Evolutionary conservation across 2,329 filamentous ascomycete species (phyloP).

Genomic region (Pseudocercospora pini-densiflorae): DNA sequence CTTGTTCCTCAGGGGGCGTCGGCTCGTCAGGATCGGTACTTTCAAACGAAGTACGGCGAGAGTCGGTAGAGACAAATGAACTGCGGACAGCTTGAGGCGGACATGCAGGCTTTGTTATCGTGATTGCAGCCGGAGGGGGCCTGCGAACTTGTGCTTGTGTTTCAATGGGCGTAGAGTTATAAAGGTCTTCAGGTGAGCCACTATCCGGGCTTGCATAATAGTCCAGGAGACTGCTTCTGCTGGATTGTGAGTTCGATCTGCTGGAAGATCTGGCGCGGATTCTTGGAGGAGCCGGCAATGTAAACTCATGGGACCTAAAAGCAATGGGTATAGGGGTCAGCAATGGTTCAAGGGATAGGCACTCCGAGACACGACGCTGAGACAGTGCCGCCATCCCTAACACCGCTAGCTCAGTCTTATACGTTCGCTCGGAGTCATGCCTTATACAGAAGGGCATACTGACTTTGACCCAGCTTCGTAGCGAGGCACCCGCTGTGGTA

Average conservation of each 20-base stretch:
- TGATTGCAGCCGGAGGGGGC: slow-evolving; percentile 29
- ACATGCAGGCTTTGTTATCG: slow-evolving; percentile 31
- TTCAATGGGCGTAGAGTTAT: slow-evolving; percentile 31
- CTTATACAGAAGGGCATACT: too few relatives aligned
- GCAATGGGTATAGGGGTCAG: too few relatives aligned
- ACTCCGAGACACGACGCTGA: too few relatives aligned
- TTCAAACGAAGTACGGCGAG: slow-evolving; percentile 52
- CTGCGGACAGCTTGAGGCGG: slow-evolving; percentile 31
- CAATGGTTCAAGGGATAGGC: too few relatives aligned
- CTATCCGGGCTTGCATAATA: slow-evolving; percentile 40
- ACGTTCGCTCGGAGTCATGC: too few relatives aligned
- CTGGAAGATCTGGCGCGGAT: slow-evolving; percentile 5
- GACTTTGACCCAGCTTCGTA: slow-evolving; percentile 4
- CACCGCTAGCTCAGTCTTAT: too few relatives aligned
- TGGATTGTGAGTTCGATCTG: slow-evolving; percentile 17
- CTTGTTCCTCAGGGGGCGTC: slow-evolving; percentile 51
- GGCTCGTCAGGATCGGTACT: slow-evolving; percentile 50
- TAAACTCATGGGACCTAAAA: slow-evolving; percentile 10
- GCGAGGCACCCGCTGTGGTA: slow-evolving; percentile 7
- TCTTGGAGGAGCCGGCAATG: slow-evolving; percentile 14
- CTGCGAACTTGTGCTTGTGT: slow-evolving; percentile 30
- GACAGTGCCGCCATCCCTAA: too few relatives aligned
- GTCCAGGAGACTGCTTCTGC: slow-evolving; percentile 31
- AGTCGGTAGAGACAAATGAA: slow-evolving; percentile 23
- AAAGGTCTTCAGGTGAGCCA: slow-evolving; percentile 30